Base-by-base conservation (phyloP, 495 filamentous ascomycete genomes). In the Neurospora pannonica region DNA sequence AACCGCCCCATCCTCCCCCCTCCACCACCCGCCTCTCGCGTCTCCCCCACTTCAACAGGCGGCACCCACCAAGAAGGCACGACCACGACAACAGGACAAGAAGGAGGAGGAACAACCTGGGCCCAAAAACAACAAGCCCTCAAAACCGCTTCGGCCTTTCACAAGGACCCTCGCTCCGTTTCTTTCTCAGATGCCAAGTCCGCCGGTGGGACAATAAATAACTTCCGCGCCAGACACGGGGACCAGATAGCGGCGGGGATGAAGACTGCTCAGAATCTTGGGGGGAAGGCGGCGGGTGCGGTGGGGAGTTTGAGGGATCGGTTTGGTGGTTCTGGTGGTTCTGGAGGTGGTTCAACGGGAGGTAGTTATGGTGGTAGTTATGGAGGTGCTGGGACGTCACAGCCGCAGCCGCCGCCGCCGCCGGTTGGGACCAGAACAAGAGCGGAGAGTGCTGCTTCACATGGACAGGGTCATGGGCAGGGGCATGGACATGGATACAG, bases 221-320 rank as follows among this genome's bases (percentile, higher is more conserved):
- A 90, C 76, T 94, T 95, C 78, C 90, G 92, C 28, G 89, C 93
- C 79, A 75, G 90, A 70, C 92, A 94, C 79, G 89, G 89, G 6
- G 92, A 91, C 36, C 90, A 94, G 78, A 89, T 94, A 8, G 87
- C 90, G 3, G 83, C 88, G 9, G 93, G 92, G 0, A 85, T 87
- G 80, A 84, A 88, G 78, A 86, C 85, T n/a, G 88, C 90, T 17
- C 87, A 86, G 69, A 85, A 84, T 1, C 71, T 92, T 75, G 86
- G 88, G 40, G 82, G 86, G 71, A 90, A 88, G 15, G 54, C 54
- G 6, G 54, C 24, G 0, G 28, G 54, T 1, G 54, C 54, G 15
- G 28, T 34, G 24, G 28, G 54, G 15, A 7, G 6, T 0, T 34
- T 67, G 15, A 19, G 13, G 54, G 54, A 67, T 67, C 54, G 54